Evolutionary conservation across 2,329 filamentous ascomycete species (phyloP), one percentile per base, ranked within the genome.

Genomic region (Ploettnerulaceae sp.): DNA sequence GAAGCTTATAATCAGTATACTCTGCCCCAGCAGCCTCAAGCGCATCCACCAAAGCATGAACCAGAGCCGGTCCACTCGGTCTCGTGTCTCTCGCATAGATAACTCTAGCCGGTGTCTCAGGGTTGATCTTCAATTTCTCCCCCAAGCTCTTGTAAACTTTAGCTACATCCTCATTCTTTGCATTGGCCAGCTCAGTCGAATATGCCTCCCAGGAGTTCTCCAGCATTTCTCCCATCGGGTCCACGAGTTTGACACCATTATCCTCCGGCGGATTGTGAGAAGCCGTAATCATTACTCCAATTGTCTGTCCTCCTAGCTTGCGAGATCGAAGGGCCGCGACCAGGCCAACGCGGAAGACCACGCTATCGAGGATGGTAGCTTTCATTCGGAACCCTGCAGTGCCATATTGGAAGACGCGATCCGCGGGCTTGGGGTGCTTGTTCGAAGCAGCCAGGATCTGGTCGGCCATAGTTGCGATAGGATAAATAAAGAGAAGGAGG

Each of bases 181-280:
- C 83, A 69, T 98, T 98, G 64, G 95, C 90, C 53, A 98, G 82
- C 60, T 78, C 78, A 26, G 93, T 97, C 44, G 90, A 89, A 66
- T 90, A 84, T 28, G 75, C 73, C 71, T 98, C 93, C 93, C 93
- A 98, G 51, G 91, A 86, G 67, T 90, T 84, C 78, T 94, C 89
- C 39, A 95, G 77, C 93, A 97, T 97, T 68, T 97, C 93, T 56
- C 93, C 91, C 83, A 95, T 86, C 9, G 93, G 93, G 67, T 98
- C 93, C 54, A 98, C 89, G 58, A 98, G 81, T 76, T 95, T 95
- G 66, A 95, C 85, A 41, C 89, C 89, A 67, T 95, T 95, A 69
- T 95, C 89, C 59, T 81, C 76, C 25, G 89, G 84, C 14, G 87
- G 87, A 69, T 95, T 95, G 74, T 95, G 89, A 62, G 87, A 94